phyloP scores from a whole-genome alignment of 2,329 filamentous ascomycete species.

The Verticillium longisporum region DNA sequence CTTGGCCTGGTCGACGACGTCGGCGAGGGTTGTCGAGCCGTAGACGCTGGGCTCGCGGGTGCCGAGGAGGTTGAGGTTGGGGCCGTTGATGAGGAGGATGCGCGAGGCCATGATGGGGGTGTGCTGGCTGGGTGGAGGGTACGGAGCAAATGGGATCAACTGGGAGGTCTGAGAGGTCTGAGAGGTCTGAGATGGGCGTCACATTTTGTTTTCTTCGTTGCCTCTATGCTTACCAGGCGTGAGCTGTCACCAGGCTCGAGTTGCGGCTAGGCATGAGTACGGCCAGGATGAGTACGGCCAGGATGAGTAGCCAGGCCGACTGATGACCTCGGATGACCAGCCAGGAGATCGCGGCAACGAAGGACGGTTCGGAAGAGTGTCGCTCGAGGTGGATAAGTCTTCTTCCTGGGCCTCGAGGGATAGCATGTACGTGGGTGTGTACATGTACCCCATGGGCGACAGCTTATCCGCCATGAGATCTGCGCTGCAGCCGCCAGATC shows the following conservation, averaged over 20 bases:
- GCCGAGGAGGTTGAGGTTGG: slow-evolving; percentile 75
- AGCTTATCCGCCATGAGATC: too few species aligned
- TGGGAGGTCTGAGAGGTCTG: too few species aligned
- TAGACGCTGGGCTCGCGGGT: slow-evolving; percentile 69
- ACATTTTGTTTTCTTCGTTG: too few species aligned
- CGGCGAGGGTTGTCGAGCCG: slow-evolving; percentile 59
- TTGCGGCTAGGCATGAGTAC: too few species aligned
- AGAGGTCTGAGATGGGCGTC: too few species aligned
- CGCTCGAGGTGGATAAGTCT: slow-evolving; percentile 3
- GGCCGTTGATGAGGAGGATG: slow-evolving; percentile 73
- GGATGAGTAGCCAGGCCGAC: too few species aligned
- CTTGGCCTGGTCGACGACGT: slow-evolving; percentile 46
- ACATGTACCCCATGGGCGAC: background rate
- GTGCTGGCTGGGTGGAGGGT: background rate
- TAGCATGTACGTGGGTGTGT: background rate
- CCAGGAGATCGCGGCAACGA: background rate
- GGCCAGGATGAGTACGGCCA: too few species aligned
- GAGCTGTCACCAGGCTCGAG: too few species aligned
- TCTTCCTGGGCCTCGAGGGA: background rate
- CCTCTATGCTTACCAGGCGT: too few species aligned
- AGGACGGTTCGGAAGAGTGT: background rate
- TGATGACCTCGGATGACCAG: background rate
- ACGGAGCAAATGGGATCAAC: too few species aligned
- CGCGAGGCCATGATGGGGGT: slow-evolving; percentile 24
- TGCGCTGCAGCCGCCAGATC: too few species aligned